Percentiles rank a stretch among this genome's conserved stretches.
Conservation (phyloP, 768 basidiomycete genomes). For the Trametes cubensis region DNA sequence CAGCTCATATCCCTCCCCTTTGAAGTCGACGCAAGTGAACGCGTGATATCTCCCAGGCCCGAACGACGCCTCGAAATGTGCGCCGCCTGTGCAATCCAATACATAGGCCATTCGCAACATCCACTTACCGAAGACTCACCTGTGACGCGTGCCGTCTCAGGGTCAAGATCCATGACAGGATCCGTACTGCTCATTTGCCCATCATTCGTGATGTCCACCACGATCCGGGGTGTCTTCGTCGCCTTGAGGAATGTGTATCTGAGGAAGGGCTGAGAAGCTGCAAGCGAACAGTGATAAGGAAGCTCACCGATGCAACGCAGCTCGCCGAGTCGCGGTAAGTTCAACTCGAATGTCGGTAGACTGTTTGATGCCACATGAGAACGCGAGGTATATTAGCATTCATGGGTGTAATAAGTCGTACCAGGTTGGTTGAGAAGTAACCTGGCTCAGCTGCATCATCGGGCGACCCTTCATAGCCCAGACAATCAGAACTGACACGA, state of each 20-base stretch:
- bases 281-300: slow-evolving; percentile 25
- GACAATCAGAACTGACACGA: background rate
- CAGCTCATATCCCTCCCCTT: slow-evolving; percentile 46
- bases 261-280: background rate
- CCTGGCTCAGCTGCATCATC: slow-evolving; percentile 68
- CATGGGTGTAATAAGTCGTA: slow-evolving; percentile 41
- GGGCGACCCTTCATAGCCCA: slow-evolving; percentile 45
- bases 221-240: slow-evolving; percentile 47
- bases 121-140: slow-evolving; percentile 37
- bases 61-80: slow-evolving; percentile 56
- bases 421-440: slow-evolving; percentile 65
- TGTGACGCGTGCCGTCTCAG: slow-evolving; percentile 49
- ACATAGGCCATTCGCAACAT: background rate
- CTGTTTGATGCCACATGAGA: slow-evolving; percentile 31
- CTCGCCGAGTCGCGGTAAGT: slow-evolving; percentile 58
- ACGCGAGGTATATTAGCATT: slow-evolving; percentile 52
- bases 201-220: slow-evolving; percentile 66
- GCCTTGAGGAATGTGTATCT: slow-evolving; percentile 37
- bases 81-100: slow-evolving; percentile 35
- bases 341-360: slow-evolving; percentile 61
- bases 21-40: slow-evolving; percentile 64
- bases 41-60: slow-evolving; percentile 61
- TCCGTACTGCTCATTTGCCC: slow-evolving; percentile 54
- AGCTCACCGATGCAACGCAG: slow-evolving; percentile 57
- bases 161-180: slow-evolving; percentile 52